phyloP scores from a whole-genome alignment of 2,329 filamentous ascomycete species.

The Fusarium acutatum region DNA sequence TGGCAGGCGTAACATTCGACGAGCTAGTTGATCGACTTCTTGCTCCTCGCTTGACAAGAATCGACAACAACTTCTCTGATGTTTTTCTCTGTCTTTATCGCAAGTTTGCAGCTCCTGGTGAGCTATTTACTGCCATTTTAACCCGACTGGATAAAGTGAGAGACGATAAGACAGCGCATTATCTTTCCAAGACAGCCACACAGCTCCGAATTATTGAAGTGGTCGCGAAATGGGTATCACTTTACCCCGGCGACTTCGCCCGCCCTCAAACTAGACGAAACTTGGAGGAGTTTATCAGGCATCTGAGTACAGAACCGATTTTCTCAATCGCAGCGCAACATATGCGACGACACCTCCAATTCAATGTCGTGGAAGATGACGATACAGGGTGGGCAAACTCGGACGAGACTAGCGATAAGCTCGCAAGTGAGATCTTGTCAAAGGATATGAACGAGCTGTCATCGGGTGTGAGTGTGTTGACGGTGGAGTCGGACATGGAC shows the following conservation, averaged over 20 bases:
- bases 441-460: slow-evolving; percentile 52
- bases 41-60: slow-evolving; percentile 80
- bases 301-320: slow-evolving; percentile 79
- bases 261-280: slow-evolving; percentile 75
- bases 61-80: slow-evolving; percentile 87
- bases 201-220: slow-evolving; percentile 87
- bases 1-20: slow-evolving; percentile 66
- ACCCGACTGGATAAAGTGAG: slow-evolving; percentile 76
- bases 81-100: slow-evolving; percentile 94
- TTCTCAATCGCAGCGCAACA: slow-evolving; percentile 87
- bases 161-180: slow-evolving; percentile 71
- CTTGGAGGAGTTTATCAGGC: slow-evolving; percentile 77
- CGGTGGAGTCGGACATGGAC: slow-evolving; percentile 57
- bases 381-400: slow-evolving; percentile 91
- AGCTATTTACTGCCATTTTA: slow-evolving; percentile 81
- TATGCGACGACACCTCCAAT: slow-evolving; percentile 80
- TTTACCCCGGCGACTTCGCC: slow-evolving; percentile 94
- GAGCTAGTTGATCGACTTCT: slow-evolving; percentile 89
- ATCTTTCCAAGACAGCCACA: slow-evolving; percentile 79
- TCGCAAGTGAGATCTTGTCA: slow-evolving; percentile 47
- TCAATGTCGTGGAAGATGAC: slow-evolving; percentile 81
- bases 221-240: slow-evolving; percentile 86
- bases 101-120: slow-evolving; percentile 85
- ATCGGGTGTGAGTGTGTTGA: slow-evolving; percentile 56
- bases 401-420: slow-evolving; percentile 63